Base-by-base conservation (phyloP, 1,139 yeast species). In the Keqinozyma sinolaborantium region DNA sequence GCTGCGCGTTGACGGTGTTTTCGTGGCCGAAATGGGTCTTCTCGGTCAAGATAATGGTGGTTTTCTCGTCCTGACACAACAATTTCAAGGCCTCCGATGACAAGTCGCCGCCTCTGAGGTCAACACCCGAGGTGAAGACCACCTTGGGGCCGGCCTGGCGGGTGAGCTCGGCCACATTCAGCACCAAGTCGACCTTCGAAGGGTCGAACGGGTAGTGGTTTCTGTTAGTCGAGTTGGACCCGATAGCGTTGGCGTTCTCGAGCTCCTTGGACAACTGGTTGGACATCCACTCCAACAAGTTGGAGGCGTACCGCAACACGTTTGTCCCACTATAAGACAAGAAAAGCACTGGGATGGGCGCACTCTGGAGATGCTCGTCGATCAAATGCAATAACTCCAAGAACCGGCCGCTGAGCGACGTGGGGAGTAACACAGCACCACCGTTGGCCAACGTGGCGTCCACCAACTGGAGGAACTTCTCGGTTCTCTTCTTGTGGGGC, bases 251-350 rank as follows among this genome's bases (percentile, higher is more conserved):
- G 18, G 57, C 59, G 32, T 53, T 64, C 45, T 86, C 95, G 92
- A 96, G 87, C 32, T 81, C 83, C 45, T 83, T 82, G 21, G 86
- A 74, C 26, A 88, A 73, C 16, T 79, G 73, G 1, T 90, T 75
- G 0, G 95, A 79, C 92, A 92, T 84, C 97, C 97, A 94, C 60
- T 94, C 98, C 16, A 90, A 60, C 79, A 92, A 83, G 36, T 87
- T 83, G 13, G 88, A 78, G 0, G 97, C 96, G 53, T 84, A 87
- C 24, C 83, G 74, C 41, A 92, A 60, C 2, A 85, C 74, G 50
- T 92, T 79, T 1, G 87, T 77, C 13, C 95, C 95, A 1, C 90
- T 82, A 48, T 81, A 82, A 3, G 95, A 79, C 18, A 85, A 60
- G 42, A 87, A 71, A 29, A 85, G 64, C 9, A 94, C 79, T 0